Evolutionary conservation across 2,329 filamentous ascomycete genomes (phyloP).

Genomic region (Talaromyces piceae): DNA sequence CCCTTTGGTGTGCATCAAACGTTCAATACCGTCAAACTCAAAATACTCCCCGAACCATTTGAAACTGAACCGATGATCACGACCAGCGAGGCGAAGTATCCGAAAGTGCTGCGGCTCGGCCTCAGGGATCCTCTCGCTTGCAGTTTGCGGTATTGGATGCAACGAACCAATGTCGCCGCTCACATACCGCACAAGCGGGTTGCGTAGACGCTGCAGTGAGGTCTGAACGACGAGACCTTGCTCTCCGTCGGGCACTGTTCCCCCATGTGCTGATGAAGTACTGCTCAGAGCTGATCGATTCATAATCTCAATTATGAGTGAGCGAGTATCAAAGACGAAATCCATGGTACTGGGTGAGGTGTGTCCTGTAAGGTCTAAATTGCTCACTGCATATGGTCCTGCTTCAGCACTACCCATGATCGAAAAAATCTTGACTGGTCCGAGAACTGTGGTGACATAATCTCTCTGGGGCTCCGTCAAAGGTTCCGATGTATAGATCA

Average conservation of each 20-base stretch:
- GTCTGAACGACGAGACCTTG: neutral
- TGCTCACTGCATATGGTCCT: neutral
- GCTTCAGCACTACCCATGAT: neutral
- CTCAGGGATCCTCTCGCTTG: neutral
- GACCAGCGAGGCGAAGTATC: neutral
- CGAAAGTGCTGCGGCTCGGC: neutral
- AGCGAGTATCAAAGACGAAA: neutral
- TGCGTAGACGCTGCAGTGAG: neutral
- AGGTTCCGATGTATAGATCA: neutral
- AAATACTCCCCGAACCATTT: neutral
- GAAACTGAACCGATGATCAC: neutral
- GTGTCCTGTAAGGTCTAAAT: neutral
- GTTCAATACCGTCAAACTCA: neutral
- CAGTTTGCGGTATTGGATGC: neutral
- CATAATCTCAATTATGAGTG: neutral
- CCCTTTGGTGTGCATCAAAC: neutral
- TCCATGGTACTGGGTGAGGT: neutral
- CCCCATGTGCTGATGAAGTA: neutral
- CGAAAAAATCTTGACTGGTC: neutral
- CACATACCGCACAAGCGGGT: neutral
- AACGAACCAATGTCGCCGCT: neutral
- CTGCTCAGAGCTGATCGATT: too few relatives aligned
- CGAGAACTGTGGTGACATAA: neutral
- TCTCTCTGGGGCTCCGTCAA: neutral
- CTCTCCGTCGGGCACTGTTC: neutral